Base-by-base conservation (phyloP, 495 filamentous ascomycete species). In the Platismatia glauca region DNA sequence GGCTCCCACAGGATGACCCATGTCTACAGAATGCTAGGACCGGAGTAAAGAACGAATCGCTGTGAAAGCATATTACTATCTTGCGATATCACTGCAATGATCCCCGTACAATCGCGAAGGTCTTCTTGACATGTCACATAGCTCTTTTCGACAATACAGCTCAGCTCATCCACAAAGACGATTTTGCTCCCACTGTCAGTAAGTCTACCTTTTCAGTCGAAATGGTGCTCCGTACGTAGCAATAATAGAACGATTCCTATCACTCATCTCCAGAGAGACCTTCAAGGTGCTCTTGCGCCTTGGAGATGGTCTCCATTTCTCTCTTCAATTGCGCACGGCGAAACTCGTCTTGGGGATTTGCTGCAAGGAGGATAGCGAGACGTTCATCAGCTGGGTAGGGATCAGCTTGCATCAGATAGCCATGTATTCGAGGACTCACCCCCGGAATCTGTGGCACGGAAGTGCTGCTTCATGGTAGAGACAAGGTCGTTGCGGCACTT, bases 341-440 rank as follows among this genome's bases (percentile, higher is more conserved):
- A 0, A 46, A 58, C 59, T 79, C 76, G 4, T 78, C 72, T 29
- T 75, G 72, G 0, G 76, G 72, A 55, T 84, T 77, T 35, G 82
- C 80, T 0, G 78, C 78, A 64, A 86, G 76, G 0, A 84, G 74
- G 13, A 75, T 50, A 8, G 71, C 71, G 57, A 79, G 79, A 20
- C 71, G 68, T 11, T 76, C 70, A 24, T 72, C 37, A 0, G 72
- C 78, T 75, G 52, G 16, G 8, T n/a, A 44, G 38, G 12, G 20
- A 55, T 68, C 50, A 70, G 66, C 31, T n/a, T 7, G 58, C n/a
- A 41, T 33, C 46, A 38, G 16, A 38, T 11, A 22, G n/a, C 9
- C 15, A 50, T 37, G 22, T 20, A 56, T 46, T 38, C 31, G 35
- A 41, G 58, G 20, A 57, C 74, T 67, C 70, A 79, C 79, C 71